phyloP scores from a whole-genome alignment of 202 grass and related monocot species.

The Elaeis oleifera region DNA sequence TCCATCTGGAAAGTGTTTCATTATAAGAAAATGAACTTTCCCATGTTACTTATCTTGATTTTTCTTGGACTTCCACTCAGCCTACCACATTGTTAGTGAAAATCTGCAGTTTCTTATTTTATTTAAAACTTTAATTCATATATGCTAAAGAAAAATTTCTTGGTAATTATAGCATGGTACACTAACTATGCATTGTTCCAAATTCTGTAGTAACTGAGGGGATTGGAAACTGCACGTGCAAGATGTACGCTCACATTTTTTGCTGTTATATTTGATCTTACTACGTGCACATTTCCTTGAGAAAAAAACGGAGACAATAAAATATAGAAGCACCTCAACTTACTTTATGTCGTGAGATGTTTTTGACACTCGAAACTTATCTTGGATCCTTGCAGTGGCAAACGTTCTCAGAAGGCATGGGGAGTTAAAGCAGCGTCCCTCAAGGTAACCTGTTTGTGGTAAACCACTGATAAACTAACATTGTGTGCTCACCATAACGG shows the following conservation, averaged over 20 bases:
- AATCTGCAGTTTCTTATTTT: too few relatives aligned
- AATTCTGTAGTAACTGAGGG: conserved; percentile 35
- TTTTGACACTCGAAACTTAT: not conserved
- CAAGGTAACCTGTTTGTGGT: conserved; percentile 38
- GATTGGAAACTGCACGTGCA: conserved; percentile 46
- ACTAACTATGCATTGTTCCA: too few relatives aligned
- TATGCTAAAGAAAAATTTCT: too few relatives aligned
- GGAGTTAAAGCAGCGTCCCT: conserved; percentile 80
- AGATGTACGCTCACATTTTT: conserved; percentile 32
- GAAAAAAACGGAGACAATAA: not conserved
- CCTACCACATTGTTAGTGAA: too few relatives aligned
- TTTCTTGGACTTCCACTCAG: too few relatives aligned
- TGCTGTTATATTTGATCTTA: not conserved
- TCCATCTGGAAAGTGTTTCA: too few relatives aligned
- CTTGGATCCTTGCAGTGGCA: conserved; percentile 37
- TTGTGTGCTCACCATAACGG: not conserved
- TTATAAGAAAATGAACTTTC: too few relatives aligned
- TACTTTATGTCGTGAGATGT: conserved; percentile 21
- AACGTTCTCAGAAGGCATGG: conserved; percentile 71
- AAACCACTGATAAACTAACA: not conserved
- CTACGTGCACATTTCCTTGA: conserved; percentile 2
- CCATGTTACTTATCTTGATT: too few relatives aligned
- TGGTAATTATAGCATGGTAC: too few relatives aligned
- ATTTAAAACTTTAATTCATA: too few relatives aligned
- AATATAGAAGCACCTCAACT: too few relatives aligned